A percentile compares a stretch with the other conserved stretches of the same genome.
Conservation (phyloP, 441 rosid genomes). For the Populus hybrid region DNA sequence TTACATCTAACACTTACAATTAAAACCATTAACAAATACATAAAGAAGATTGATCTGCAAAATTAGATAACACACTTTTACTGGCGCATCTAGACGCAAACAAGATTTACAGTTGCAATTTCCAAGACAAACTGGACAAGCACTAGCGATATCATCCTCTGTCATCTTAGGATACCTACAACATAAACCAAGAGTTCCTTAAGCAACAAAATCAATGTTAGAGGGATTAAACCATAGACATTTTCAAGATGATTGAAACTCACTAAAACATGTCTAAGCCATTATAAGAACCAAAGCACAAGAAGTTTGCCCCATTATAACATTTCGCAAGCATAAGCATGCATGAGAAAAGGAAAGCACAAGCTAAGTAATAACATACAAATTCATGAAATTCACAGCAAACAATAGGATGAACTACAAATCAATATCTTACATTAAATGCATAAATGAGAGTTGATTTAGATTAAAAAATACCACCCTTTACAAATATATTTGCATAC, state of each 20-base stretch:
- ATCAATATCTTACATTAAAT: not conserved
- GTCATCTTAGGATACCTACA: slow-evolving; percentile 60
- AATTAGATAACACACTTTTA: slow-evolving; percentile 22
- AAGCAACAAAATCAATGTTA: not conserved
- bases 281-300: not conserved
- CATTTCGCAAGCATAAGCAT: not conserved
- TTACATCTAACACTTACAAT: not conserved
- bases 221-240: not conserved
- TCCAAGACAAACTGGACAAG: slow-evolving; percentile 57
- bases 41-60: not conserved
- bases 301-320: not conserved
- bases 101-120: slow-evolving; percentile 72
- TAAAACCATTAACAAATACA: not conserved
- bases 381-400: not conserved
- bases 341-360: not conserved
- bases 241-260: not conserved
- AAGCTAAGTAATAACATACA: not conserved
- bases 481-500: not conserved
- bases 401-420: not conserved
- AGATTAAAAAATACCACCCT: not conserved
- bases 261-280: not conserved
- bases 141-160: slow-evolving; percentile 41
- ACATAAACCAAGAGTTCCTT: slow-evolving; percentile 1
- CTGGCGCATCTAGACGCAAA: slow-evolving; percentile 38
- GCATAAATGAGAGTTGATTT: not conserved